These are phyloP conservation scores for Rhipidocladum racemiflorum DNA, from an alignment of 176 grass and related monocot genomes.

Conservation along the genomic window DNA sequence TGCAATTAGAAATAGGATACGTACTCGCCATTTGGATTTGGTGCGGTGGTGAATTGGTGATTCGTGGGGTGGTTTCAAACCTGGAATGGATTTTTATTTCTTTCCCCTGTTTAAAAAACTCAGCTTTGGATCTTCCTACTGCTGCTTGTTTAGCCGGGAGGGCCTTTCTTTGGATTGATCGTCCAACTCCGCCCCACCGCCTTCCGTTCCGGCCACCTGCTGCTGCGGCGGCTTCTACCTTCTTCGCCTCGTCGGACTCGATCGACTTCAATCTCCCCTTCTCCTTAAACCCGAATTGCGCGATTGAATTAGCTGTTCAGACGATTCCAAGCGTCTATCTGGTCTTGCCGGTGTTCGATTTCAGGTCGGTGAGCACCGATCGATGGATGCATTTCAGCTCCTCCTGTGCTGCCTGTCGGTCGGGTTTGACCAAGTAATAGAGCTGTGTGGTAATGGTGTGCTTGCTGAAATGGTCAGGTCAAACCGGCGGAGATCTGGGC, in stretches of 20 bases:
- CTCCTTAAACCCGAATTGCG: not conserved
- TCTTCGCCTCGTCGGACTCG: not conserved
- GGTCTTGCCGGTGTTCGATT: not conserved
- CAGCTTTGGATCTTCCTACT: too few relatives aligned
- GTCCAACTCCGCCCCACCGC: not conserved
- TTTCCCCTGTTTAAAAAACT: too few relatives aligned
- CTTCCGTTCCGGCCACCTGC: not conserved
- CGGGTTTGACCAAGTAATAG: not conserved
- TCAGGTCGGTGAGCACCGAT: not conserved
- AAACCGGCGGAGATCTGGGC: not conserved
- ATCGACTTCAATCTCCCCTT: not conserved
- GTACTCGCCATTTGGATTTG: too few relatives aligned
- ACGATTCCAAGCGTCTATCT: not conserved
- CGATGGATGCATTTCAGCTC: not conserved
- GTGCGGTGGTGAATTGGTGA: too few relatives aligned
- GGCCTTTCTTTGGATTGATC: too few relatives aligned
- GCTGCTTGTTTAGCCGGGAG: too few relatives aligned
- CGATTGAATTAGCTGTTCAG: not conserved
- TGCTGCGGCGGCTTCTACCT: too few relatives aligned
- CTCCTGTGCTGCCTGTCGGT: not conserved
- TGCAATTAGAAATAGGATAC: too few relatives aligned
- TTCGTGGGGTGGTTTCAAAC: too few relatives aligned
- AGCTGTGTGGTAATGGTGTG: not conserved
- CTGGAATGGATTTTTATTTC: too few relatives aligned
- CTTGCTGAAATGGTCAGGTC: constrained; percentile 15